phyloP scores from a whole-genome alignment of 2,329 filamentous ascomycete species.

The Polytolypa hystricis region DNA sequence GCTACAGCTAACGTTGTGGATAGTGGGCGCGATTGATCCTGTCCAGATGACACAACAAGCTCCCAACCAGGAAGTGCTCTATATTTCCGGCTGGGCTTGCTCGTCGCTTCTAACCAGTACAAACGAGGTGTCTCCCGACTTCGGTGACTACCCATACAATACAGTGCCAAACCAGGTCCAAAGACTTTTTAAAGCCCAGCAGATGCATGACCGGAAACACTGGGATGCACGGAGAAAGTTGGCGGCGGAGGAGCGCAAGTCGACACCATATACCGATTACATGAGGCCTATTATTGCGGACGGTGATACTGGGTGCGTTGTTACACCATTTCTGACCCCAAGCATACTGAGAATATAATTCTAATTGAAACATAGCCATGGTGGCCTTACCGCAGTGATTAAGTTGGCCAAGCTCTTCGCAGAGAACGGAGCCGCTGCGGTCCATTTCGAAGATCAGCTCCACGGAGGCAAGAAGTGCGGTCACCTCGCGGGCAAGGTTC shows the following conservation, averaged over 20 bases:
- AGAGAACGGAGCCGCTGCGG: constrained; percentile 88
- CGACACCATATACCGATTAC: constrained; percentile 80
- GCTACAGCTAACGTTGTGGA: constrained; percentile 5
- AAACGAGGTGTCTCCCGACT: constrained; percentile 95
- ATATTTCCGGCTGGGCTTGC: constrained; percentile 95
- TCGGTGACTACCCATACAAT: constrained; percentile 98
- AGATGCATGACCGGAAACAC: constrained; percentile 91
- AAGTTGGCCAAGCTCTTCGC: constrained; percentile 97
- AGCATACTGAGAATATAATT: not conserved
- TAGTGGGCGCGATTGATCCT: constrained; percentile 96
- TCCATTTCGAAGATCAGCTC: constrained; percentile 96
- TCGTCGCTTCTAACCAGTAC: constrained; percentile 85
- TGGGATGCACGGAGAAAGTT: constrained; percentile 78
- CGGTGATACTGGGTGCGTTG: constrained; percentile 65
- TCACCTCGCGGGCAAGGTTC: constrained; percentile 87
- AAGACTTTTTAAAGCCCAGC: constrained; percentile 89
- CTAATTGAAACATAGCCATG: constrained; percentile 48
- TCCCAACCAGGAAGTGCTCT: constrained; percentile 87
- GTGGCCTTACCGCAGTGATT: constrained; percentile 80
- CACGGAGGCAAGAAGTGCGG: constrained; percentile 98
- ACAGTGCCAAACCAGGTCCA: constrained; percentile 98
- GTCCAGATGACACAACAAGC: constrained; percentile 99
- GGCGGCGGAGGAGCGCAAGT: constrained; percentile 58
- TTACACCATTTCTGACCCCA: not conserved
- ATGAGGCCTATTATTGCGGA: constrained; percentile 91